Conservation (phyloP, 2,329 filamentous ascomycete species). For the Curvularia eragrostidis region DNA sequence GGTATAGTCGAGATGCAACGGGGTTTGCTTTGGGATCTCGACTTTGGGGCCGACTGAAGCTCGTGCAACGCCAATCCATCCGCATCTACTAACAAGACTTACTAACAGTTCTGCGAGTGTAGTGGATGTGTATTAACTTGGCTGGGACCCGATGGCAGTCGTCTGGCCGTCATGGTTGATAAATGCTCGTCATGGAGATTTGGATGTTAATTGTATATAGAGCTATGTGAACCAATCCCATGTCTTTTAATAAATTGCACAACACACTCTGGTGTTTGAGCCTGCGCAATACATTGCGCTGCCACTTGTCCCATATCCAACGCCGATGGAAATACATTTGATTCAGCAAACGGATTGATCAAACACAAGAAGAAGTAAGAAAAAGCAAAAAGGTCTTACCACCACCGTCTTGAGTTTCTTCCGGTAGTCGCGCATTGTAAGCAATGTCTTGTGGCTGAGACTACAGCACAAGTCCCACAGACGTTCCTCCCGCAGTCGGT, state of each 20-base stretch:
- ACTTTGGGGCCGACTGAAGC: too few relatives aligned
- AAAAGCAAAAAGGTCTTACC: slow-evolving; percentile 5
- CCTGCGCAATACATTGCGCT: neutral
- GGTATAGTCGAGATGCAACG: too few relatives aligned
- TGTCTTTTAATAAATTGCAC: neutral
- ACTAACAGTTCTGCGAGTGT: too few relatives aligned
- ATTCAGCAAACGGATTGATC: neutral
- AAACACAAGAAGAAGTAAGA: neutral
- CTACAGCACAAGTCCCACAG: slow-evolving; percentile 53
- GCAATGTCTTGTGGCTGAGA: slow-evolving; percentile 48
- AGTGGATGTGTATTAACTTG: too few relatives aligned
- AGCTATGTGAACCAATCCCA: neutral
- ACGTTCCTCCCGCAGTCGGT: slow-evolving; percentile 49
- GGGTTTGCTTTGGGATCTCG: too few relatives aligned
- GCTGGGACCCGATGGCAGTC: too few relatives aligned
- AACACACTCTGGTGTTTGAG: neutral
- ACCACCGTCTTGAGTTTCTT: slow-evolving; percentile 23
- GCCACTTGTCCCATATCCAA: neutral
- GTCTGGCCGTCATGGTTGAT: too few relatives aligned
- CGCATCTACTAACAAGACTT: too few relatives aligned
- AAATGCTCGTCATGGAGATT: too few relatives aligned
- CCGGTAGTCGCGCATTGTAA: slow-evolving; percentile 49
- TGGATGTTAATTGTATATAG: too few relatives aligned
- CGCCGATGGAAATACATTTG: neutral
- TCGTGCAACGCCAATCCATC: too few relatives aligned